Evolutionary conservation across 169 alveolate genomes (phyloP), one percentile per base, ranked within the genome.

Genomic region (Eimeria falciformis): DNA sequence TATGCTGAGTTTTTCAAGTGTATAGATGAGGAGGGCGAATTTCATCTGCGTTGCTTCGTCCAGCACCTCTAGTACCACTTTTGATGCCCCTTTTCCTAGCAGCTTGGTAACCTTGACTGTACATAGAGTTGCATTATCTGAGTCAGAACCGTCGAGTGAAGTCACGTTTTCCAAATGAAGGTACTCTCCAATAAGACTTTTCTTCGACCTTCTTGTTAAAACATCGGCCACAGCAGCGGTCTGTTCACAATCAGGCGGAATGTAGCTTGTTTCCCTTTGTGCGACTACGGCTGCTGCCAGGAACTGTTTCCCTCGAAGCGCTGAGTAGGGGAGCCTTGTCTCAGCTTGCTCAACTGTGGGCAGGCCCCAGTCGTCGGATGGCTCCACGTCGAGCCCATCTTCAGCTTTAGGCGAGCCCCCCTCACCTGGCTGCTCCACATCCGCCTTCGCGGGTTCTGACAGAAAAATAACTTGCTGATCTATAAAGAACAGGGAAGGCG

Each of bases 311-410:
- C 83, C 83, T 18, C 1, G n/a, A 1, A 73, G 27, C 37, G 33
- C 83, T 0, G 58, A 45, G 23, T 6, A 17, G 12, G 83, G 62
- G 40, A 73, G 40, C 9, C 21, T 14, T 12, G 83, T 56, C 40
- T 73, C 83, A 40, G 83, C 83, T 37, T 17, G 58, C 4, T 73
- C 83, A 2, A 40, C 37, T 11, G 43, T 33, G 11, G 83, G 83
- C 11, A 73, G 40, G 17, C 17, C 56, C 37, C 40, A 33, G 40
- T 33, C 40, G 40, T 33, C 40, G 40, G 40, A 33, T 33, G 40
- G 40, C 40, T 33, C 40, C 40, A 33, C 40, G 40, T 33, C 40
- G 40, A 33, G 40, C 40, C 40, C 40, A 33, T 33, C 40, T 33
- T 33, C 40, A 33, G 40, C 40, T 33, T 33, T 33, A 33, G 40